These are phyloP conservation scores for Rhodomyrtus tomentosa DNA, from an alignment of 345 rosid species.

Conservation along the genomic window DNA sequence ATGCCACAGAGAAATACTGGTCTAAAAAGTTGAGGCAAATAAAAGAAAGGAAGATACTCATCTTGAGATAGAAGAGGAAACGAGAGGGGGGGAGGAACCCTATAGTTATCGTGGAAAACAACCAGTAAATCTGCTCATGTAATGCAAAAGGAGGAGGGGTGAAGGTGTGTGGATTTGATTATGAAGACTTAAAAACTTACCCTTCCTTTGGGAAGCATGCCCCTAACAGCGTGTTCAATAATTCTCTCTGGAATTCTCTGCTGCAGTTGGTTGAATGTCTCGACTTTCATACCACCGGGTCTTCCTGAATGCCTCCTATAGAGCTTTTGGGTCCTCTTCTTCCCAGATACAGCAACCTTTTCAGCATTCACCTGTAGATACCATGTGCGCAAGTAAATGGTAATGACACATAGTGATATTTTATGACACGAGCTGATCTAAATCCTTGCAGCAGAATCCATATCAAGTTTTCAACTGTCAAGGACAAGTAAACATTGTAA, in stretches of 20 bases:
- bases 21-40: background rate
- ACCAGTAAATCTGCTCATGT: background rate
- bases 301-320: slow-evolving; percentile 99
- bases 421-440: background rate
- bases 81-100: too few species aligned
- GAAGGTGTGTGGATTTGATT: background rate
- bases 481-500: background rate
- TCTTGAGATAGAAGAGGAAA: background rate
- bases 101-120: background rate
- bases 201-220: slow-evolving; percentile 99
- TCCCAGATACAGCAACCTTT: slow-evolving; percentile 91
- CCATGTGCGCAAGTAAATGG: background rate
- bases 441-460: background rate
- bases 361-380: slow-evolving; percentile 79
- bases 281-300: slow-evolving; percentile 97
- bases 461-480: background rate
- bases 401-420: background rate
- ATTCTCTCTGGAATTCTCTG: slow-evolving; percentile 95
- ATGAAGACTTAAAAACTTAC: slow-evolving; percentile 23
- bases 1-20: background rate
- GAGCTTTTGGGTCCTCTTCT: slow-evolving; percentile 85
- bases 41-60: background rate
- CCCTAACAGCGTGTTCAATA: slow-evolving; percentile 94
- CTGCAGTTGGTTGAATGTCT: slow-evolving; percentile 82
- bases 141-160: background rate